phyloP scores from a whole-genome alignment of 2,329 filamentous ascomycete species.

The Cordyceps fumosorosea region DNA sequence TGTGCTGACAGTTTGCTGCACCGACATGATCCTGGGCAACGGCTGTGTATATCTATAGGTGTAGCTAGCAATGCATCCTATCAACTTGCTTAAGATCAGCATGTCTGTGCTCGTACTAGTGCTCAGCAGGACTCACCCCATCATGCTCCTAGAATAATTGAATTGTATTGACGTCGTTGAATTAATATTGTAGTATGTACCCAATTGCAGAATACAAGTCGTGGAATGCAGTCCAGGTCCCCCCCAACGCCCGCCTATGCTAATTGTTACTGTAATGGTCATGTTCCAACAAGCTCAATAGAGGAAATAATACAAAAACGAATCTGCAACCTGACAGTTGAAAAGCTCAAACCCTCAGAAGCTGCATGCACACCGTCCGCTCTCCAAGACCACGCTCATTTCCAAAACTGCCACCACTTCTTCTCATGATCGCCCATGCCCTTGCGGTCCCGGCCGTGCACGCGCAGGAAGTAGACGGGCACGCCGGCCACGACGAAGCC shows the following conservation, averaged over 20 bases:
- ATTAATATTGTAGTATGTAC: background rate
- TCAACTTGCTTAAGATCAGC: background rate
- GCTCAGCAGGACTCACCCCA: background rate
- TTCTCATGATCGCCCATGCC: slow-evolving; percentile 28
- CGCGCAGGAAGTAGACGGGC: slow-evolving; percentile 80
- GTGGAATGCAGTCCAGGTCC: background rate
- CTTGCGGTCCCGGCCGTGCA: slow-evolving; percentile 30
- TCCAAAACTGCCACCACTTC: slow-evolving; percentile 58
- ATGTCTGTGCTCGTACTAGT: background rate
- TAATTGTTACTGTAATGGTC: background rate
- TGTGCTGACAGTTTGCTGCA: background rate
- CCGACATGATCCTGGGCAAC: slow-evolving; percentile 11
- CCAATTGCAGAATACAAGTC: background rate
- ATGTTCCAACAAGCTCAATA: background rate
- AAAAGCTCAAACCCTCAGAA: background rate
- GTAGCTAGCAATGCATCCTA: slow-evolving; percentile 9
- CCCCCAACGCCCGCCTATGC: slow-evolving; percentile 7
- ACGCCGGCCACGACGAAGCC: slow-evolving; percentile 78
- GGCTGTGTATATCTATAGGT: slow-evolving; percentile 9
- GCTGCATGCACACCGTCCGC: background rate
- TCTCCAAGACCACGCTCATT: slow-evolving; percentile 18
- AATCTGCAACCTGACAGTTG: background rate
- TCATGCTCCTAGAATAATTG: background rate
- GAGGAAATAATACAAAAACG: background rate
- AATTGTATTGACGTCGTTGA: background rate